Evolutionary conservation across 2,329 filamentous ascomycete genomes (phyloP), one percentile per base, ranked within the genome.

Genomic region (Metarhizium guizhouense): DNA sequence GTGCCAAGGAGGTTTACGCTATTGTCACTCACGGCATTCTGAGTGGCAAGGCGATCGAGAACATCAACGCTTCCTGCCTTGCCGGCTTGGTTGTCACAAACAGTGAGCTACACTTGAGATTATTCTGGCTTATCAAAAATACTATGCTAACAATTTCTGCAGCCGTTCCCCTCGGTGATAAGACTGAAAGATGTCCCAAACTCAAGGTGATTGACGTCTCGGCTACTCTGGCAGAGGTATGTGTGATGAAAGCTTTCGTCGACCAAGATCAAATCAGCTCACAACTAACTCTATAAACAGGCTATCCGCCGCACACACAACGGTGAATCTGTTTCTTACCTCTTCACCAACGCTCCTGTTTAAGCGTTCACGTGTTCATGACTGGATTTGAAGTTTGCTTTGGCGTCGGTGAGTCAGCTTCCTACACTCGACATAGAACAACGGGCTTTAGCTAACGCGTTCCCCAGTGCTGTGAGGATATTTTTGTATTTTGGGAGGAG

Each of bases 21-120:
- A 95, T 97, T 62, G 94, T 97, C 57, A 96, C 93, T 1, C 93
- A 96, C 68, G 92, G 91, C 40, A 95, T 96, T 57, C 76, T 97
- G 53, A 91, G 86, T 60, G 92, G 91, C 52, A 90, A 88, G 62
- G 92, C 92, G 47, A 93, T 95, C 56, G 86, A 95, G 64, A 91
- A 86, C 47, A 77, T 95, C 65, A 95, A 95, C 72, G 81, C 81
- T 62, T 90, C 88, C 65, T 81, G 84, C 68, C 74, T 95, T 61
- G 84, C 82, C 63, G 85, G 87, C 64, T 76, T 96, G 42, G 90
- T 96, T 14, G 90, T 95, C 40, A 96, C 92, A 51, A 96, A 96
- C 74, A 96, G 73, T 75, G 45, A 64, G 65, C 72, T n/a, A 55
- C 57, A 4, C 53, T 60, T 20, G 6, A 10, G 20, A 32, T 32